These are phyloP conservation scores for Ogataea populi-albae DNA, from an alignment of 805 yeast species.

Conservation along the genomic window DNA sequence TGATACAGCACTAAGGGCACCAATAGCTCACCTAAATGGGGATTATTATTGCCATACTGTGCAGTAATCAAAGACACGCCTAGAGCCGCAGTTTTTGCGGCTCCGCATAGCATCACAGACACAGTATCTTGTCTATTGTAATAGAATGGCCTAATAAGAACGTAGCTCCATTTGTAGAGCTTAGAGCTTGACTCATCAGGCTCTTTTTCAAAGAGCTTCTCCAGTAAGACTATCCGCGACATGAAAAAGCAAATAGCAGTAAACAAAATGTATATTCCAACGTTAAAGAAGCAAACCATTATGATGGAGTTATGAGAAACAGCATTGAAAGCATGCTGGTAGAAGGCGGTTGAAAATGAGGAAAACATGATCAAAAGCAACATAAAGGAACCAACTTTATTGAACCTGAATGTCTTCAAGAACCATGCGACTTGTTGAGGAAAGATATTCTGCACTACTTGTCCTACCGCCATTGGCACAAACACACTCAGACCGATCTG, in stretches of 20 bases:
- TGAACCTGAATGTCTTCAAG: conserved; percentile 53
- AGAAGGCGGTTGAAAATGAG: conserved; percentile 84
- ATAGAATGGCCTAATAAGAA: conserved; percentile 59
- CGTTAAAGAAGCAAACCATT: conserved; percentile 77
- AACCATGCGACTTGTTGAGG: conserved; percentile 65
- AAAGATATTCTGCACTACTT: conserved; percentile 66
- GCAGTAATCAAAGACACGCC: conserved; percentile 78
- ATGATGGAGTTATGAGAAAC: conserved; percentile 56
- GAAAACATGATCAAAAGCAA: conserved; percentile 56
- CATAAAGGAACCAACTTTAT: conserved; percentile 78
- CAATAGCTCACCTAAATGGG: conserved; percentile 64
- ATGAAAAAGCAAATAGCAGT: conserved; percentile 57
- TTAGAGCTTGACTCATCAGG: conserved; percentile 47
- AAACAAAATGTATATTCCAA: conserved; percentile 76
- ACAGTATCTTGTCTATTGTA: conserved; percentile 71
- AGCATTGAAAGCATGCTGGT: conserved; percentile 68
- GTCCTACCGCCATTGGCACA: conserved; percentile 87
- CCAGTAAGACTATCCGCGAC: conserved; percentile 57
- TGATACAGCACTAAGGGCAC: conserved; percentile 86
- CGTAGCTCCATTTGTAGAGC: conserved; percentile 44
- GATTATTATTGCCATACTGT: conserved; percentile 58
- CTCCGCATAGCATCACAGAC: conserved; percentile 81
- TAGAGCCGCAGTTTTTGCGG: conserved; percentile 90
- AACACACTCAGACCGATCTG: conserved; percentile 80
- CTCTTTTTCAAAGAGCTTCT: conserved; percentile 39